Percentiles rank a stretch among this genome's conserved stretches.
phyloP scores from a whole-genome alignment of 2,329 filamentous ascomycete species.

The Falciphora oryzae region DNA sequence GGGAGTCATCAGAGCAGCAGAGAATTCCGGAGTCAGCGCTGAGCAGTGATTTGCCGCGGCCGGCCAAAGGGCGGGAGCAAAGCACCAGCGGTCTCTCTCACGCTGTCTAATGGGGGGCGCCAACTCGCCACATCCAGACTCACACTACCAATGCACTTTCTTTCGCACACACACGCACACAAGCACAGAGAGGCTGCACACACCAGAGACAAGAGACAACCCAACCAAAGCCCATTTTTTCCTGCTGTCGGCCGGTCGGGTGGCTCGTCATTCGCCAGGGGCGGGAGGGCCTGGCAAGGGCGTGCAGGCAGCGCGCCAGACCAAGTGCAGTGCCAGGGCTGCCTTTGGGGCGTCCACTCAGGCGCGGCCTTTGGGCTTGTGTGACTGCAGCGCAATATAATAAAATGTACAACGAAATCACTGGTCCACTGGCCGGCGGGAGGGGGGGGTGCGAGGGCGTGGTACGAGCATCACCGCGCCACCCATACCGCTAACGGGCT shows the following conservation, averaged over 20 bases:
- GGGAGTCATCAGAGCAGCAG: constrained; percentile 7
- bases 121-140: not conserved
- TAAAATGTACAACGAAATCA: not conserved
- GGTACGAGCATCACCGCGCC: not conserved
- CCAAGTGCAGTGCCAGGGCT: not conserved
- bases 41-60: not conserved
- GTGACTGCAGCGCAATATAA: not conserved
- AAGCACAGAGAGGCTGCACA: not conserved
- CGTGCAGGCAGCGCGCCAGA: not conserved
- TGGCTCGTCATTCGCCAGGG: not conserved
- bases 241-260: not conserved
- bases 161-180: constrained; percentile 1
- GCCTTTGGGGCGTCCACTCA: not conserved
- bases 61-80: not conserved
- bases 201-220: not conserved
- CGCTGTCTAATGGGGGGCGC: not conserved
- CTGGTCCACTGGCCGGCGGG: not conserved
- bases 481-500: not conserved
- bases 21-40: constrained; percentile 2
- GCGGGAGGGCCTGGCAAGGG: not conserved
- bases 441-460: not conserved
- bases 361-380: not conserved
- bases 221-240: not conserved
- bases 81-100: not conserved
- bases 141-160: not conserved